These are phyloP conservation scores for Chlamydomonas incerta DNA, from an alignment of 139 green algal species.

Conservation along the genomic window DNA sequence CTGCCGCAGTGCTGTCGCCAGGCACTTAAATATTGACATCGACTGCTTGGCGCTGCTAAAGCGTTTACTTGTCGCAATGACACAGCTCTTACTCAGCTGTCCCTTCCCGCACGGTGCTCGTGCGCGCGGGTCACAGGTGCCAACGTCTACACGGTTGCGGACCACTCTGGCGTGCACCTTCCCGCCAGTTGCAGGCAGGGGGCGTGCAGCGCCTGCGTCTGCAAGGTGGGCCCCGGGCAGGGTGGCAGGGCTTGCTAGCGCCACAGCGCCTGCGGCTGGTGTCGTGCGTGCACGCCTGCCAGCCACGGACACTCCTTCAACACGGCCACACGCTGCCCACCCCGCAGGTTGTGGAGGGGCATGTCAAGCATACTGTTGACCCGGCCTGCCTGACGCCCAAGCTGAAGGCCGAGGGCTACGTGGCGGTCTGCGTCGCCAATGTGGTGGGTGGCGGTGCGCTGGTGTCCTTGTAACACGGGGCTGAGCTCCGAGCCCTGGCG, in stretches of 20 bases:
- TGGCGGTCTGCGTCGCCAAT: slow-evolving; percentile 5
- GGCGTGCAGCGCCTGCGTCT: slow-evolving; percentile 4
- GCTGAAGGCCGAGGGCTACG: slow-evolving; percentile 21
- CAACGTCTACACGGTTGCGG: background rate
- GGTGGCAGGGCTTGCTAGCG: too few relatives aligned
- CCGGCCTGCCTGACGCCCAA: slow-evolving; percentile 27
- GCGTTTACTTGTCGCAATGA: too few relatives aligned
- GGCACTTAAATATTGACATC: too few relatives aligned
- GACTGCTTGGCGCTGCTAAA: too few relatives aligned
- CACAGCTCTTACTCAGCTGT: too few relatives aligned
- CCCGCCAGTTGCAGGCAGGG: slow-evolving; percentile 14
- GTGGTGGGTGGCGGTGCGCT: background rate
- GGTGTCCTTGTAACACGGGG: too few relatives aligned
- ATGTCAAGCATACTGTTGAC: background rate
- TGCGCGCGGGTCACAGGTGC: too few relatives aligned
- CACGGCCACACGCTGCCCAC: background rate
- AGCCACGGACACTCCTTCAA: background rate
- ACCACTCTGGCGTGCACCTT: background rate
- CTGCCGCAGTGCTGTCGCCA: too few relatives aligned
- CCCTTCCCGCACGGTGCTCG: too few relatives aligned
- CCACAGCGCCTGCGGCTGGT: background rate
- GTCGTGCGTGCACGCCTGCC: background rate
- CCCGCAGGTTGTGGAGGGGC: background rate
- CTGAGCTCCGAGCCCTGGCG: too few relatives aligned
- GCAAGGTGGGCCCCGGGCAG: background rate